Conservation (phyloP, 2,329 filamentous ascomycete genomes). For the Neoarthrinium moseri region DNA sequence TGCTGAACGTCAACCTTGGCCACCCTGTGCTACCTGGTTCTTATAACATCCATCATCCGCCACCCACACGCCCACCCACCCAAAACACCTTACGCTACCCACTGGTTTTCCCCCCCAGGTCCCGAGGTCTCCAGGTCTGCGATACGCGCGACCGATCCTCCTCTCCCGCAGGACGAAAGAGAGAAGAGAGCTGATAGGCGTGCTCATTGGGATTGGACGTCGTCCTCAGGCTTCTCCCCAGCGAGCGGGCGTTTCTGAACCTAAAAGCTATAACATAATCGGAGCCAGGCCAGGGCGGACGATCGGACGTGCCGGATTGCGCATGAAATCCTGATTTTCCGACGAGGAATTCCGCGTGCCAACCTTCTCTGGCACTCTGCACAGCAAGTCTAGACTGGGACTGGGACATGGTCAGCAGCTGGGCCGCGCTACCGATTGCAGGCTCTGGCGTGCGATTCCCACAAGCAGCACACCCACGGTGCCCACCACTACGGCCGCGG, state of each 20-base stretch:
- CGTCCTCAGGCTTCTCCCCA: no score
- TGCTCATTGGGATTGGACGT: not conserved
- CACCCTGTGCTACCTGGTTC: no score
- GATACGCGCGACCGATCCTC: no score
- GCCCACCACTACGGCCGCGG: no score
- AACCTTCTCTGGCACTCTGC: not conserved
- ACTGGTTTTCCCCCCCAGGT: no score
- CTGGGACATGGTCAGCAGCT: slow-evolving; percentile 8
- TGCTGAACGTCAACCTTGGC: slow-evolving; percentile 4
- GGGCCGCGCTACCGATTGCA: slow-evolving; percentile 8
- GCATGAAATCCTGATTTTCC: slow-evolving; percentile 6
- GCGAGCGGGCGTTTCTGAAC: not conserved
- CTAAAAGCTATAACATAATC: slow-evolving; percentile 4
- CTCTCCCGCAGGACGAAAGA: no score
- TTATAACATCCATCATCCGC: no score
- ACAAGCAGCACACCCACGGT: not conserved
- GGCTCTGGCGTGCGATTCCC: slow-evolving; percentile 3
- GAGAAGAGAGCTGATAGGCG: not conserved
- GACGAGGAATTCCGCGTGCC: not conserved
- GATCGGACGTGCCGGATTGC: slow-evolving; percentile 1
- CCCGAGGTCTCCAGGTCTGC: no score
- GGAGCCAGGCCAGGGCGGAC: not conserved
- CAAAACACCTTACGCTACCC: no score
- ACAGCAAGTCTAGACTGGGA: not conserved
- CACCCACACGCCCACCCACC: no score